Conservation (phyloP, 805 yeast species). For the Sugiyamaella smithiae region DNA sequence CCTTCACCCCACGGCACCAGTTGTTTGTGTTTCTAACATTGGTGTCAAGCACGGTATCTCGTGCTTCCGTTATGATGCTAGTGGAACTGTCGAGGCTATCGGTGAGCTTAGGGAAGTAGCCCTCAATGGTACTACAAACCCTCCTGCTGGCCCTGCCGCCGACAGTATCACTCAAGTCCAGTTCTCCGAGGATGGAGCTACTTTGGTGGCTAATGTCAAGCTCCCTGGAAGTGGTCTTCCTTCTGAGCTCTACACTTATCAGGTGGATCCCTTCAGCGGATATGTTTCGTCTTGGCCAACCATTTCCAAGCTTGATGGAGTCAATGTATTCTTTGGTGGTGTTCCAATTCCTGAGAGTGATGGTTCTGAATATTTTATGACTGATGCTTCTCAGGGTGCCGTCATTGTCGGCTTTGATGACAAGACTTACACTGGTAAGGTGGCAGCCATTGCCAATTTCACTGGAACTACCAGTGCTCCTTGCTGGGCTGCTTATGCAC, state of each 20-base stretch:
- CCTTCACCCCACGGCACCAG: constrained; percentile 11
- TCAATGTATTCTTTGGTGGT: constrained; percentile 8
- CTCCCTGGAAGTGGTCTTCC: not conserved
- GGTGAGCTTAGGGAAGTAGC: constrained; percentile 5
- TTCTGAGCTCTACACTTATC: constrained; percentile 2
- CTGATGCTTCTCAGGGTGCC: constrained; percentile 7
- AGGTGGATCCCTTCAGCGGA: constrained; percentile 6
- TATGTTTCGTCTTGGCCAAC: not conserved
- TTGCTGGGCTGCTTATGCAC: constrained; percentile 9
- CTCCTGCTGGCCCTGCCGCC: constrained; percentile 7
- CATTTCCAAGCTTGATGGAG: constrained; percentile 4
- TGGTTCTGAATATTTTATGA: constrained; percentile 2
- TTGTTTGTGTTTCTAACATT: constrained; percentile 8
- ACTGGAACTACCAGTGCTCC: constrained; percentile 9
- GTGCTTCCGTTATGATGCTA: constrained; percentile 7
- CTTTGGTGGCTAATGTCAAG: constrained; percentile 10
- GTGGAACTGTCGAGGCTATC: not conserved
- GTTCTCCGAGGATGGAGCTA: constrained; percentile 8
- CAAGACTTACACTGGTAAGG: not conserved
- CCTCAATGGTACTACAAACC: constrained; percentile 1
- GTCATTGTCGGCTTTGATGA: not conserved
- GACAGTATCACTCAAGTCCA: constrained; percentile 4
- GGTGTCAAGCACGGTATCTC: constrained; percentile 8
- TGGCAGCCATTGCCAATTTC: not conserved
- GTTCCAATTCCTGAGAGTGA: not conserved